Percentiles rank a stretch among this genome's conserved stretches.
Evolutionary conservation across 306 rosid species (phyloP).

Genomic region (Castanea mollissima): DNA sequence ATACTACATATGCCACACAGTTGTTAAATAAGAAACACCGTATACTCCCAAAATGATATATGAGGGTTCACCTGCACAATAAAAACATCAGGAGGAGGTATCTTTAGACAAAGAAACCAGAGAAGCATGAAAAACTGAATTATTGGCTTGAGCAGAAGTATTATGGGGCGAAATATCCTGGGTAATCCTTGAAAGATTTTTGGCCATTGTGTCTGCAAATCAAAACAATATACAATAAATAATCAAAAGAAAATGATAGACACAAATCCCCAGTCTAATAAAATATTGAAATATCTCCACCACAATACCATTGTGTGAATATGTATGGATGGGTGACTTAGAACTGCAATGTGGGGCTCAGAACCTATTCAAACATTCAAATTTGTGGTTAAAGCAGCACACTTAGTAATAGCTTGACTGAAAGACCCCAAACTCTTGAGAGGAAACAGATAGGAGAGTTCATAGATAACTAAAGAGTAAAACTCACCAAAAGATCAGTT

Average conservation of each 20-base stretch:
- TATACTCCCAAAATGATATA: background rate
- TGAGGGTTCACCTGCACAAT: slow-evolving; percentile 68
- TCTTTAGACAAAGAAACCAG: slow-evolving; percentile 79
- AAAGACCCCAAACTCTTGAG: no score
- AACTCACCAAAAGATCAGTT: background rate
- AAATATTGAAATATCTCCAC: slow-evolving; percentile 2
- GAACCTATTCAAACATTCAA: slow-evolving; percentile 61
- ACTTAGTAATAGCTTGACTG: background rate
- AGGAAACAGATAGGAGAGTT: no score
- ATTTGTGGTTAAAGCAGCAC: background rate
- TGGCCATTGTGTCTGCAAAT: slow-evolving; percentile 78
- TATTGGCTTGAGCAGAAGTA: slow-evolving; percentile 76
- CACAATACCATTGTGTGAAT: slow-evolving; percentile 68
- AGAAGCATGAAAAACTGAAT: slow-evolving; percentile 74
- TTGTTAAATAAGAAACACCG: background rate
- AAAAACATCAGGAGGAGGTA: slow-evolving; percentile 79
- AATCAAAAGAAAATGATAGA: background rate
- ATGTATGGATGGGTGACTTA: slow-evolving; percentile 66
- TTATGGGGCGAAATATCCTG: slow-evolving; percentile 55
- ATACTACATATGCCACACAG: background rate
- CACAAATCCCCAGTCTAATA: background rate
- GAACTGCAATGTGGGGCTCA: slow-evolving; percentile 69
- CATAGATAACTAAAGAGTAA: no score
- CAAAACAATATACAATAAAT: slow-evolving; percentile 20
- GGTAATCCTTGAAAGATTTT: slow-evolving; percentile 45